Percentiles rank a stretch among this genome's conserved stretches.
These are phyloP conservation scores for Pyrenopolyporus hunteri DNA, from an alignment of 495 filamentous ascomycete genomes.

Conservation along the genomic window DNA sequence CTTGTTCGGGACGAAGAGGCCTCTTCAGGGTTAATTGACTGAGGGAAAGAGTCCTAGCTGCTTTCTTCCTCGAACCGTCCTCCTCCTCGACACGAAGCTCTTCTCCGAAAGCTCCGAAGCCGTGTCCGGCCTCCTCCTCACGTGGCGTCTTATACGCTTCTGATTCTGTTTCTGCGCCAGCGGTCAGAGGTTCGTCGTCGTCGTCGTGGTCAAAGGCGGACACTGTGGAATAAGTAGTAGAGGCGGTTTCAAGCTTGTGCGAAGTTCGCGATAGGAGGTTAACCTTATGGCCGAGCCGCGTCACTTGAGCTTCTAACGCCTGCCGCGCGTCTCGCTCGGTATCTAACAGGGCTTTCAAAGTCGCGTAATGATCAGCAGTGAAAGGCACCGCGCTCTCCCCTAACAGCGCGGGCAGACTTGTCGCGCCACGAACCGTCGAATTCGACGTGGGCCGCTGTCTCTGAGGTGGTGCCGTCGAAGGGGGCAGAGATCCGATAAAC, in stretches of 20 bases:
- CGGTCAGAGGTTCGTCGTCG: conserved; percentile 39
- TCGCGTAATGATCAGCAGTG: conserved; percentile 46
- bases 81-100: conserved; percentile 44
- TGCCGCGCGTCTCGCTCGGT: conserved; percentile 56
- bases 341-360: conserved; percentile 53
- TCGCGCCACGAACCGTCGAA: conserved; percentile 48
- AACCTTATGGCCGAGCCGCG: conserved; percentile 52
- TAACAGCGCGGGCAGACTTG: conserved; percentile 50
- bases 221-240: conserved; percentile 34
- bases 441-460: conserved; percentile 46
- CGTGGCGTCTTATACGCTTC: conserved; percentile 54
- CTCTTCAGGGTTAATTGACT: conserved; percentile 55
- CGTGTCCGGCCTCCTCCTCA: conserved; percentile 44
- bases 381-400: conserved; percentile 38
- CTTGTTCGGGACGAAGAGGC: conserved; percentile 10
- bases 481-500: conserved; percentile 46
- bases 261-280: conserved; percentile 47
- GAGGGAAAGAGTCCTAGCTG: conserved; percentile 55
- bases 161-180: conserved; percentile 34
- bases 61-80: conserved; percentile 50
- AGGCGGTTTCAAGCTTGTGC: conserved; percentile 30
- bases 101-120: conserved; percentile 54
- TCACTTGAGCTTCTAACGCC: conserved; percentile 58
- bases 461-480: conserved; percentile 38
- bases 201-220: conserved; percentile 48